Conservation (phyloP, 805 yeast genomes). For the Lipomyces lipofer region DNA sequence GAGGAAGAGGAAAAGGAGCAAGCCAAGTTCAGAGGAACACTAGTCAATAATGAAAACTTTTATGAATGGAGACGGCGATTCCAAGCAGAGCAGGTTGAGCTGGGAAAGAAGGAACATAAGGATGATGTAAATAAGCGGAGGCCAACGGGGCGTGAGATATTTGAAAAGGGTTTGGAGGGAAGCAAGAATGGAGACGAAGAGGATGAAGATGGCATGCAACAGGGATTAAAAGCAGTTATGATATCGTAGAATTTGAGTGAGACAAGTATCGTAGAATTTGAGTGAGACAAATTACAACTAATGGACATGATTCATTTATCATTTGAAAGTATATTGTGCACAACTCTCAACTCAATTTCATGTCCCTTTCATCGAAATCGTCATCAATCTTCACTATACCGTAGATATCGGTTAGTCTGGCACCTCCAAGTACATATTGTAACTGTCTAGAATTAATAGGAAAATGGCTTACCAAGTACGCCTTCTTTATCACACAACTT, state of each 20-base stretch:
- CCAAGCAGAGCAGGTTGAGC: slow-evolving; percentile 65
- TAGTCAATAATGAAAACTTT: slow-evolving; percentile 79
- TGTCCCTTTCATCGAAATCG: slow-evolving; percentile 16
- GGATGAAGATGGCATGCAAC: slow-evolving; percentile 29
- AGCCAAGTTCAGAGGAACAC: slow-evolving; percentile 86
- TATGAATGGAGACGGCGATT: slow-evolving; percentile 70
- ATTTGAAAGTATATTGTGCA: neutral
- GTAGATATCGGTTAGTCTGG: too few species aligned
- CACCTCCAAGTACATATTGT: too few species aligned
- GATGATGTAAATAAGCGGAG: slow-evolving; percentile 48
- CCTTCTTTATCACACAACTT: slow-evolving; percentile 4
- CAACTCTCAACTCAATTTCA: too few species aligned
- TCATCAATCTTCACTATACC: slow-evolving; percentile 3
- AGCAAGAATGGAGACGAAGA: slow-evolving; percentile 59
- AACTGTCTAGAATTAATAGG: too few species aligned
- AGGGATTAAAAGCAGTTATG: neutral
- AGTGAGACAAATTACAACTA: neutral
- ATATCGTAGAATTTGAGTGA: slow-evolving; percentile 1
- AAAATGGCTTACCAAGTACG: slow-evolving; percentile 3
- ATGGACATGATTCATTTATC: neutral
- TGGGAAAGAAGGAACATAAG: slow-evolving; percentile 45
- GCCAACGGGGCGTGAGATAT: slow-evolving; percentile 84
- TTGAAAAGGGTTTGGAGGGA: slow-evolving; percentile 83
- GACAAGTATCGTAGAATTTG: slow-evolving; percentile 2
- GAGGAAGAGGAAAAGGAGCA: slow-evolving; percentile 80